Evolutionary conservation across 306 rosid species (phyloP).

Genomic region (Lithocarpus polystachyus): DNA sequence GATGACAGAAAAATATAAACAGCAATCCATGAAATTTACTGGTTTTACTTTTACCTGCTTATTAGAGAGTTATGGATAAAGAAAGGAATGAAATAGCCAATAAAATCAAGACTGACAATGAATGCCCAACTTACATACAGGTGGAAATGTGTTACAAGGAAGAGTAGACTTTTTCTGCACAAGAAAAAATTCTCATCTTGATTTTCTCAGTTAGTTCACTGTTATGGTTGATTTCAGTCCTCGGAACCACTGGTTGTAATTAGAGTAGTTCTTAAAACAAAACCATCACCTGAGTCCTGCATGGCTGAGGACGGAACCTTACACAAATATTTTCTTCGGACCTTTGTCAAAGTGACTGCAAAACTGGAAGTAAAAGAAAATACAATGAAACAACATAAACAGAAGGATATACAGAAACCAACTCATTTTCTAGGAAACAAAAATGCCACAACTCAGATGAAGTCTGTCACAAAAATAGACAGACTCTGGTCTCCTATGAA

Average conservation of each 20-base stretch:
- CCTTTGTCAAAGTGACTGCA: not conserved
- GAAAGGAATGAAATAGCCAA: not conserved
- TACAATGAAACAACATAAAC: not conserved
- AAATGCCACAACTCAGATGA: not conserved
- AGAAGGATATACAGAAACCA: not conserved
- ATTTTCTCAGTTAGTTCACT: not conserved
- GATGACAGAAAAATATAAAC: not conserved
- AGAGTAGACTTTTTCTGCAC: not conserved
- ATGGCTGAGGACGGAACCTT: not conserved
- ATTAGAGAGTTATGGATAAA: not conserved
- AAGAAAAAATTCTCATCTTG: not conserved
- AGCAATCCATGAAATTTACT: not conserved
- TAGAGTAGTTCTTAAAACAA: not conserved
- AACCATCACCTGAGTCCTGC: not conserved
- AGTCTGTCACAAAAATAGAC: not conserved
- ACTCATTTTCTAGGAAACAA: not conserved
- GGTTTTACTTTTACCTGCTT: not conserved
- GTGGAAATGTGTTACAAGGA: not conserved
- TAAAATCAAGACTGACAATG: not conserved
- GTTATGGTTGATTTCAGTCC: not conserved
- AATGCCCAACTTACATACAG: not conserved
- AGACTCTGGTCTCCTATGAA: not conserved
- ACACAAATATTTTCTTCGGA: not conserved
- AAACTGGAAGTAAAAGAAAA: not conserved
- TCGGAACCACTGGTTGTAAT: not conserved